These are phyloP conservation scores for Candida easanensis DNA, from an alignment of 805 yeast genomes.

Conservation along the genomic window DNA sequence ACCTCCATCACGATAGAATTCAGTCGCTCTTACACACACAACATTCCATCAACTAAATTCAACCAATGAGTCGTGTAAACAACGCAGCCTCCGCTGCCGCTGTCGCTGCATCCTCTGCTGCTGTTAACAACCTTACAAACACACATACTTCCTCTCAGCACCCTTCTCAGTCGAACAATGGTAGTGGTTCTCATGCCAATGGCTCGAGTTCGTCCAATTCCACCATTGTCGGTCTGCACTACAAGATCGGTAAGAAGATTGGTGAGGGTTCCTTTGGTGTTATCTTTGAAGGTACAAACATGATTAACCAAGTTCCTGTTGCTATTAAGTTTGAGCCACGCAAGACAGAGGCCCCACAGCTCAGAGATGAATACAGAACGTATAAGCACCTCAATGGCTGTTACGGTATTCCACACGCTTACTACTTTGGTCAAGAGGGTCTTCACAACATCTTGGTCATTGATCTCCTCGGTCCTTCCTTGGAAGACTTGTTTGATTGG, in stretches of 20 bases:
- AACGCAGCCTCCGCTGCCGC: slow-evolving; percentile 27
- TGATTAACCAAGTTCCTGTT: slow-evolving; percentile 58
- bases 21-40: not conserved
- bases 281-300: slow-evolving; percentile 76
- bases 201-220: slow-evolving; percentile 16
- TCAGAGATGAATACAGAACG: slow-evolving; percentile 77
- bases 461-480: slow-evolving; percentile 75
- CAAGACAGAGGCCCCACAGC: slow-evolving; percentile 79
- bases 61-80: slow-evolving; percentile 18
- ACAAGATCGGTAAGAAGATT: slow-evolving; percentile 77
- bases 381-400: slow-evolving; percentile 68
- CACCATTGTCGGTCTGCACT: slow-evolving; percentile 53
- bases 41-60: not conserved
- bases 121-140: slow-evolving; percentile 28
- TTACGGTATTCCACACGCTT: slow-evolving; percentile 77
- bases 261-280: slow-evolving; percentile 90
- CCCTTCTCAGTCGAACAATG: slow-evolving; percentile 7
- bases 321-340: slow-evolving; percentile 83
- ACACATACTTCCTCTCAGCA: slow-evolving; percentile 11
- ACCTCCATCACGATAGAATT: too few species aligned
- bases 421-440: slow-evolving; percentile 84
- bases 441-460: slow-evolving; percentile 74
- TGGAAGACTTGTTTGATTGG: slow-evolving; percentile 86
- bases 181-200: slow-evolving; percentile 8
- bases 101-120: slow-evolving; percentile 29